Conservation (phyloP, 2,329 filamentous ascomycete genomes). For the Chrysosporium keratinophilum region DNA sequence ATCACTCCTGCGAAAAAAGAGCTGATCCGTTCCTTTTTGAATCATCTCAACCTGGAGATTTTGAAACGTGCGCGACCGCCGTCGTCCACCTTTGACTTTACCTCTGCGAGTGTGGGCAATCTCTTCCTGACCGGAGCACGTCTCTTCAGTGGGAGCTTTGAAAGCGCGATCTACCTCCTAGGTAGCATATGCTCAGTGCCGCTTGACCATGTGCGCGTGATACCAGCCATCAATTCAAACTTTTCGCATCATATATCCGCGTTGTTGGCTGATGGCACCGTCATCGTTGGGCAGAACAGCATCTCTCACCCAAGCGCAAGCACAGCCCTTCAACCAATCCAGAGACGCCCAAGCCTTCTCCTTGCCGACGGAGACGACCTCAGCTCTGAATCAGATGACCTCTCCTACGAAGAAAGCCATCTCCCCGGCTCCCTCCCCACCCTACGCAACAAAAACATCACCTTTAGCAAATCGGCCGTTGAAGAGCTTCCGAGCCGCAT, state of each 20-base stretch:
- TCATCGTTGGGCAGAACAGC: constrained; percentile 84
- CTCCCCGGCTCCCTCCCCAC: constrained; percentile 60
- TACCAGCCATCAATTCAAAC: constrained; percentile 88
- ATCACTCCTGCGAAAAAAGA: constrained; percentile 64
- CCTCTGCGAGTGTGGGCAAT: constrained; percentile 65
- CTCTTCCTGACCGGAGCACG: constrained; percentile 74
- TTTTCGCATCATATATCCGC: constrained; percentile 93
- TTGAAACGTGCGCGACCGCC: constrained; percentile 62
- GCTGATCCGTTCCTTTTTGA: constrained; percentile 66
- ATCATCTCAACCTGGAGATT: constrained; percentile 66
- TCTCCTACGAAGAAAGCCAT: constrained; percentile 36
- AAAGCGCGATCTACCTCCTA: constrained; percentile 82
- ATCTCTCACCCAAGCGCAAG: constrained; percentile 73
- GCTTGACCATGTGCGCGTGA: constrained; percentile 57
- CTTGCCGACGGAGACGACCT: constrained; percentile 24
- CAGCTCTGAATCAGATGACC: constrained; percentile 25
- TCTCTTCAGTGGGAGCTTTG: constrained; percentile 84
- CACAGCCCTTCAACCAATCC: constrained; percentile 38
- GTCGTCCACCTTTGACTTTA: constrained; percentile 65
- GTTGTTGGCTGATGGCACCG: constrained; percentile 60
- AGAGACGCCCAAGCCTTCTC: constrained; percentile 28
- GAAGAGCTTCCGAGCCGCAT: constrained; percentile 72
- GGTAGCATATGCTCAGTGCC: constrained; percentile 80
- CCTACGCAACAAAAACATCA: constrained; percentile 68
- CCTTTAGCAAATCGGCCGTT: constrained; percentile 68